These are phyloP conservation scores for Phaeoacremonium minimum DNA, from an alignment of 2,329 filamentous ascomycete genomes.

Conservation along the genomic window DNA sequence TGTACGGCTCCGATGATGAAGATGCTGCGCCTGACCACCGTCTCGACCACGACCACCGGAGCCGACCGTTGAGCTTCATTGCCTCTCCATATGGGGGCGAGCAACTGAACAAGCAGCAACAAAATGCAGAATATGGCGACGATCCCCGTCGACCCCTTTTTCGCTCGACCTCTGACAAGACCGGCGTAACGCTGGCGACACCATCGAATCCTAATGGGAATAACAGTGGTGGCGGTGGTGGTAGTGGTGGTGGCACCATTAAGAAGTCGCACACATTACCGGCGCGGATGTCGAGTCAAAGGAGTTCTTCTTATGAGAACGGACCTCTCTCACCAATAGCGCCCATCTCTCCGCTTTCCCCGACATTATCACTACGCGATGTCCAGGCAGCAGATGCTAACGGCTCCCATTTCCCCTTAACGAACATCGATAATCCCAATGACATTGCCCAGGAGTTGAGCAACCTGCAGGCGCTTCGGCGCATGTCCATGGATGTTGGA, in stretches of 20 bases:
- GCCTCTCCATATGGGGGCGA: slow-evolving; percentile 51
- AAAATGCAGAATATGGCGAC: slow-evolving; percentile 24
- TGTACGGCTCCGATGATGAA: slow-evolving; percentile 77
- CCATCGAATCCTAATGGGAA: slow-evolving; percentile 23
- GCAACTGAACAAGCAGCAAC: slow-evolving; percentile 32
- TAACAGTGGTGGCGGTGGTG: too few relatives aligned
- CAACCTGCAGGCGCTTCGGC: slow-evolving; percentile 83
- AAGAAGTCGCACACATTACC: slow-evolving; percentile 40
- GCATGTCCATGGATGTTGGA: slow-evolving; percentile 91
- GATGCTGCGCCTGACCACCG: slow-evolving; percentile 36
- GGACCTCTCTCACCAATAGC: slow-evolving; percentile 22
- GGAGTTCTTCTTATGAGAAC: slow-evolving; percentile 34
- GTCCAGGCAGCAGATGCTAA: slow-evolving; percentile 55
- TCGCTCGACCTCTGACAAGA: slow-evolving; percentile 42
- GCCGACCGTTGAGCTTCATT: slow-evolving; percentile 73
- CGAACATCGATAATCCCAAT: slow-evolving; percentile 84
- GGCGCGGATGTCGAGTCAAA: slow-evolving; percentile 31
- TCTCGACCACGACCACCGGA: slow-evolving; percentile 40
- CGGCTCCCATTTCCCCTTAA: slow-evolving; percentile 78
- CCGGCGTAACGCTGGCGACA: slow-evolving; percentile 17
- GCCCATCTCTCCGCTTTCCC: slow-evolving; percentile 41
- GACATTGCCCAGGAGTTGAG: slow-evolving; percentile 89
- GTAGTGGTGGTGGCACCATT: slow-evolving; percentile 24
- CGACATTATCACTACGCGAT: slow-evolving; percentile 48
- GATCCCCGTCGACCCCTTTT: slow-evolving; percentile 31